Conservation (phyloP, 1,139 yeast species). For the Taphrina communis region DNA sequence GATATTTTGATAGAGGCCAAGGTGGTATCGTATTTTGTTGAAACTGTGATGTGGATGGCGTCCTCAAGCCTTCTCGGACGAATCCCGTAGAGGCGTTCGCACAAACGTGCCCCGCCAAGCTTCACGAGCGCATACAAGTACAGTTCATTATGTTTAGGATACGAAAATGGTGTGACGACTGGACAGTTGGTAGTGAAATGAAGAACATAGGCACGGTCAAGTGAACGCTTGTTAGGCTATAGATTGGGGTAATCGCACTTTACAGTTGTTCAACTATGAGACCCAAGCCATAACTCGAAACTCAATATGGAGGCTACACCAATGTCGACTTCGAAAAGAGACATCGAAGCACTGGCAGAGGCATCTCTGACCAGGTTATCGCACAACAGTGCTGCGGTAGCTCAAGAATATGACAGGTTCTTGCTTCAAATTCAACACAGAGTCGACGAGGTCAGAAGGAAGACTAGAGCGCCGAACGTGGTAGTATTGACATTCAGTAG, state of each 20-base stretch:
- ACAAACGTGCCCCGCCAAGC: not conserved
- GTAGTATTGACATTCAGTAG: not conserved
- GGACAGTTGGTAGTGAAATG: too few species aligned
- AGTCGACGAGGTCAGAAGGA: constrained; percentile 9
- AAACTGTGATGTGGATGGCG: constrained; percentile 8
- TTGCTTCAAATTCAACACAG: constrained; percentile 2
- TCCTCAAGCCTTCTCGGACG: not conserved
- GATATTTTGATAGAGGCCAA: too few species aligned
- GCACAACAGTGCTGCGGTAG: constrained; percentile 13
- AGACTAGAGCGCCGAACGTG: not conserved
- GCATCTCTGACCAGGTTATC: constrained; percentile 22
- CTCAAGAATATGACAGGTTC: constrained; percentile 22
- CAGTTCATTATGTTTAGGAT: too few species aligned
- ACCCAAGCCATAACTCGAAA: too few species aligned
- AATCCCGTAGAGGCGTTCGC: not conserved
- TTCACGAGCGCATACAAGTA: not conserved
- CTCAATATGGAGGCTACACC: not conserved
- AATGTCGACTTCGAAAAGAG: not conserved
- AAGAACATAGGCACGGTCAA: too few species aligned
- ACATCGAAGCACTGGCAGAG: constrained; percentile 29
- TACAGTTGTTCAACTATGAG: too few species aligned
- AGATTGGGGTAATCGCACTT: too few species aligned
- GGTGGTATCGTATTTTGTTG: not conserved
- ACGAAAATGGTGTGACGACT: too few species aligned
- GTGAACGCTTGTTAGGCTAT: too few species aligned